These are phyloP conservation scores for Iris pallida DNA, from an alignment of 116 monocot species.

Conservation along the genomic window DNA sequence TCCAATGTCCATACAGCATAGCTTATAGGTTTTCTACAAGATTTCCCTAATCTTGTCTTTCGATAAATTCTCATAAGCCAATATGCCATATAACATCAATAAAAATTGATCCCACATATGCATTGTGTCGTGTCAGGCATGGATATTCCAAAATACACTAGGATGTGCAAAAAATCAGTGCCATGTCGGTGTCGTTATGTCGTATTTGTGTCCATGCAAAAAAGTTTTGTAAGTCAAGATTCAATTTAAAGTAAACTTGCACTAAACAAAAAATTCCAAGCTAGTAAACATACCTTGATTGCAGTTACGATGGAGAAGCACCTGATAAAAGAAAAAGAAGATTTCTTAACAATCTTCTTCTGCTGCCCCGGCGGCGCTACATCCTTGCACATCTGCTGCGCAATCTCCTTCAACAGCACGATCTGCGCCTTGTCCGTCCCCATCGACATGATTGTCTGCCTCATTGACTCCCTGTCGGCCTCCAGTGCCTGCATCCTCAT, in stretches of 20 bases:
- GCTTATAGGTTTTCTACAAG: too few relatives aligned
- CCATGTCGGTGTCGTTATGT: not conserved
- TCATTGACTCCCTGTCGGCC: conserved; percentile 80
- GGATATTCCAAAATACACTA: not conserved
- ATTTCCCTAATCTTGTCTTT: too few relatives aligned
- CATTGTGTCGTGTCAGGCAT: not conserved
- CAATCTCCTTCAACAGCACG: conserved; percentile 61
- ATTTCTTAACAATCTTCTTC: conserved; percentile 32
- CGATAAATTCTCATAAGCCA: too few relatives aligned
- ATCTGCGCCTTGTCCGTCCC: conserved; percentile 66
- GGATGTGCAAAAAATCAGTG: not conserved
- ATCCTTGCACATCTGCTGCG: conserved; percentile 60
- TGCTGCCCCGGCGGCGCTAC: conserved; percentile 17
- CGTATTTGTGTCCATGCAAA: not conserved
- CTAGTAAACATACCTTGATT: conserved; percentile 42
- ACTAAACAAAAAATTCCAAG: not conserved
- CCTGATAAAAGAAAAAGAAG: conserved; percentile 12
- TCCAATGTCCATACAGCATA: too few relatives aligned
- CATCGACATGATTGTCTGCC: conserved; percentile 64
- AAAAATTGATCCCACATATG: too few relatives aligned
- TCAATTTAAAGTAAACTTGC: too few relatives aligned
- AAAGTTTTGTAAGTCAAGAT: too few relatives aligned
- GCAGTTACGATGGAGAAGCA: conserved; percentile 33
- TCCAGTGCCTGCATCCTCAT: conserved; percentile 68
- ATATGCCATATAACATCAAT: too few relatives aligned